Conservation (phyloP, 129 eudicot genomes). For the Lactuca sativa region DNA sequence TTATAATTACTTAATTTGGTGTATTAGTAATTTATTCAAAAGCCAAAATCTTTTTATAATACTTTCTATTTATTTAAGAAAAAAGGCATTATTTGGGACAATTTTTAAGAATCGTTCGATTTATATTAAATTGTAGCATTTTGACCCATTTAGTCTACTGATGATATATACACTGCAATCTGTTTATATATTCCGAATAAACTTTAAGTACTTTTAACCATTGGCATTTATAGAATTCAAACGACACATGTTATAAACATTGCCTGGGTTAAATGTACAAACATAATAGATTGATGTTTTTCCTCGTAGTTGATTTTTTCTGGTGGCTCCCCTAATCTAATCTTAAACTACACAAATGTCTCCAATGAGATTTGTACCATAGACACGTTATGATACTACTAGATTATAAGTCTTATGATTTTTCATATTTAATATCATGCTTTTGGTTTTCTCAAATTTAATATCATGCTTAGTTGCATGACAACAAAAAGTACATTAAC, state of each 20-base stretch:
- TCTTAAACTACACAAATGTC: no score
- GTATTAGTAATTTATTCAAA: constrained; percentile 4
- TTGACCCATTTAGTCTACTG: no score
- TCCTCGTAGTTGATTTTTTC: no score
- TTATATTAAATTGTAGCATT: neutral
- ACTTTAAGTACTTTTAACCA: neutral
- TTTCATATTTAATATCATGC: no score
- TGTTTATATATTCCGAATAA: no score
- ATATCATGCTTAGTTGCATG: neutral
- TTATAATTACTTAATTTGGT: neutral
- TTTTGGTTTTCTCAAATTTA: neutral
- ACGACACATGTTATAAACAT: no score
- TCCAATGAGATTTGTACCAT: no score
- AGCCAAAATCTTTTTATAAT: neutral
- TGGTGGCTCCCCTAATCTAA: no score
- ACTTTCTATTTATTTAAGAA: neutral
- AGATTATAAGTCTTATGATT: no score
- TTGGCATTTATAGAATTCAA: no score
- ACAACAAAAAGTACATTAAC: neutral
- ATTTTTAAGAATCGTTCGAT: constrained; percentile 1
- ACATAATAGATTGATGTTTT: no score
- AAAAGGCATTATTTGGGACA: constrained; percentile 28
- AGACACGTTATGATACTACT: no score
- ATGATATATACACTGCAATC: neutral
- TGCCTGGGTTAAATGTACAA: neutral